These are phyloP conservation scores for Coniosporium apollinis DNA, from an alignment of 495 filamentous ascomycete species.

Conservation along the genomic window DNA sequence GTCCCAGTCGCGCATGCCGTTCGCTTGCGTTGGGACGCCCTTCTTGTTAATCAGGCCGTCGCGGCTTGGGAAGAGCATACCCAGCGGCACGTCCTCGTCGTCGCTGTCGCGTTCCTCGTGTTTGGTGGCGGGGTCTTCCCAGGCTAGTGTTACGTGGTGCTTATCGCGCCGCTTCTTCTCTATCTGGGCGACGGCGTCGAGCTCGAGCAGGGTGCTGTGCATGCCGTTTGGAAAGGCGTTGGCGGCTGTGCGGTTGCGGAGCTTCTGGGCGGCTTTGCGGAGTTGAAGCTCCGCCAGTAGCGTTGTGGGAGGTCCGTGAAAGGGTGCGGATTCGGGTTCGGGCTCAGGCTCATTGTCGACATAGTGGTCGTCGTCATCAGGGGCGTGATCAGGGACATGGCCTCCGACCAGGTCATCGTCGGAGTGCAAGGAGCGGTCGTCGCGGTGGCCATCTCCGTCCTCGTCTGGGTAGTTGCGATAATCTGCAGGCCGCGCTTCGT, in stretches of 20 bases:
- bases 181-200: conserved; percentile 81
- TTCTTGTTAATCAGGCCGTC: conserved; percentile 32
- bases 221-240: conserved; percentile 56
- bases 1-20: conserved; percentile 21
- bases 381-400: too few relatives aligned
- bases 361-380: conserved; percentile 26
- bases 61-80: conserved; percentile 53
- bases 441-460: too few relatives aligned
- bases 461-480: too few relatives aligned
- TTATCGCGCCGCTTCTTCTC: conserved; percentile 57
- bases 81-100: conserved; percentile 65
- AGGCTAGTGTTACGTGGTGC: conserved; percentile 69
- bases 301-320: conserved; percentile 66
- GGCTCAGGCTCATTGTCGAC: conserved; percentile 16
- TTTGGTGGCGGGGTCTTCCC: conserved; percentile 50
- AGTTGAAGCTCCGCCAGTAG: conserved; percentile 83
- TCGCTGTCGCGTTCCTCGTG: conserved; percentile 29
- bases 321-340: conserved; percentile 18
- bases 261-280: conserved; percentile 68
- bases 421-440: too few relatives aligned
- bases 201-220: conserved; percentile 74
- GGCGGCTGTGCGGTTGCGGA: conserved; percentile 50
- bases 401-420: too few relatives aligned
- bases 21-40: conserved; percentile 32
- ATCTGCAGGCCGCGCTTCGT: too few relatives aligned